A percentile compares a stretch with the other conserved stretches of the same genome.
Conservation (phyloP, 2,329 filamentous ascomycete genomes). For the Penicillium corylophilum region DNA sequence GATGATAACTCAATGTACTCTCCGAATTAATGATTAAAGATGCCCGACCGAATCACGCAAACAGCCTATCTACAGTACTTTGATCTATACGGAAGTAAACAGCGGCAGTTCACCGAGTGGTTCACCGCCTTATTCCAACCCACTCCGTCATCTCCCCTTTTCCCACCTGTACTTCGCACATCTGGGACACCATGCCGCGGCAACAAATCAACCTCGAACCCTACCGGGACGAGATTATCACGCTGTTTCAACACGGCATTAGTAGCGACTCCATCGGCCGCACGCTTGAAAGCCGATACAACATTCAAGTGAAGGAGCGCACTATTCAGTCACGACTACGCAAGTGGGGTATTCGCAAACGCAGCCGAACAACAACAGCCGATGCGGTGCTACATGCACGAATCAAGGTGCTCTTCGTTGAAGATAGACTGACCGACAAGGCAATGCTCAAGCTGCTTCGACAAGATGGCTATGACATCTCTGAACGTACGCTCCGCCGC, state of each 20-base stretch:
- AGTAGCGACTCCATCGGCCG: constrained; percentile 25
- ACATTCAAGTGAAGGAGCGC: constrained; percentile 25
- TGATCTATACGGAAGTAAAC: background rate
- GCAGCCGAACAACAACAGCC: constrained; percentile 24
- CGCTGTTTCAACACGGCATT: constrained; percentile 22
- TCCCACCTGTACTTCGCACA: background rate
- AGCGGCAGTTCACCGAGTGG: too few species aligned
- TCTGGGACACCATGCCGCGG: constrained; percentile 16
- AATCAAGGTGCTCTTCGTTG: constrained; percentile 21
- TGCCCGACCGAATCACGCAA: too few species aligned
- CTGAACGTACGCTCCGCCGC: constrained; percentile 23
- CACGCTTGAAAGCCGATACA: constrained; percentile 21
- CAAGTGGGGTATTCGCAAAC: constrained; percentile 28
- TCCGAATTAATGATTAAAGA: too few species aligned
- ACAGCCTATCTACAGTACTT: background rate
- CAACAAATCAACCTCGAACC: constrained; percentile 27
- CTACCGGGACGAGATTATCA: constrained; percentile 24
- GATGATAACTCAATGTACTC: too few species aligned
- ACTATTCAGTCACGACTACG: constrained; percentile 27
- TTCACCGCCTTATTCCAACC: constrained; percentile 20
- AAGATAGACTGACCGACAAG: constrained; percentile 25
- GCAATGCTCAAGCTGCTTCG: constrained; percentile 25
- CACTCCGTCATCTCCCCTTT: background rate
- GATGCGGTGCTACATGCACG: constrained; percentile 23
- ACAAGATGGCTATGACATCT: constrained; percentile 26